Evolutionary conservation across 2,329 filamentous ascomycete genomes (phyloP), one percentile per base, ranked within the genome.

Genomic region (Aspergillus carbonarius): DNA sequence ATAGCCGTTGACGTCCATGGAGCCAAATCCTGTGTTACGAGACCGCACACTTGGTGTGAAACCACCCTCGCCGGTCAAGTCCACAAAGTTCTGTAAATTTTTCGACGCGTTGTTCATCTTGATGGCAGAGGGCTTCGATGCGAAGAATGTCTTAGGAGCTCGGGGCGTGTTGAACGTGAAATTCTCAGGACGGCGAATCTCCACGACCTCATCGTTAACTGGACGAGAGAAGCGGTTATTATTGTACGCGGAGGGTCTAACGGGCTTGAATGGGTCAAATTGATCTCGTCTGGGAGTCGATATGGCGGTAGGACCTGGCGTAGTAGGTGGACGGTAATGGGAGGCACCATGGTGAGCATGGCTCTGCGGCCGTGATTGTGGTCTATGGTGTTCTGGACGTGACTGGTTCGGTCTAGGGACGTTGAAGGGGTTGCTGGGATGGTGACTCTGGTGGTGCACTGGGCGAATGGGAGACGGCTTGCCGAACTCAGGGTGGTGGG

Each of bases 381-480:
- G 68, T 57, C 79, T 74, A 59, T 83, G 81, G 58, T 84, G 82
- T 63, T 84, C 82, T 30, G 78, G 77, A 20, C 82, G 76, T 17
- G 77, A 64, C 32, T 78, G 76, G 52, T 81, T 81, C 17, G 75
- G 69, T 64, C 80, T 82, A 6, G 81, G 81, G 44, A 82, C 77
- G 57, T 83, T 83, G 73, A 84, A 84, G 5, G 79, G 74, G 60
- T 79, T 70, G 62, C 74, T 79, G 68, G 69, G 76, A 65, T 61
- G 58, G 34, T 60, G 63, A 32, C 60, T 60, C 13, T 58, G 82
- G 74, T 68, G 81, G 78, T 63, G 74, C 27, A 63, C 65, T 49
- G 66, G 70, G 34, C 83, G 76, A 57, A 87, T 72, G 15, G 84
- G 82, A 61, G 83, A 86, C 1, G 85, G 78, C 65, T 83, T 82